Evolutionary conservation across 495 filamentous ascomycete species (phyloP), one percentile per base, ranked within the genome.

Genomic region (Aspergillus asperescens): DNA sequence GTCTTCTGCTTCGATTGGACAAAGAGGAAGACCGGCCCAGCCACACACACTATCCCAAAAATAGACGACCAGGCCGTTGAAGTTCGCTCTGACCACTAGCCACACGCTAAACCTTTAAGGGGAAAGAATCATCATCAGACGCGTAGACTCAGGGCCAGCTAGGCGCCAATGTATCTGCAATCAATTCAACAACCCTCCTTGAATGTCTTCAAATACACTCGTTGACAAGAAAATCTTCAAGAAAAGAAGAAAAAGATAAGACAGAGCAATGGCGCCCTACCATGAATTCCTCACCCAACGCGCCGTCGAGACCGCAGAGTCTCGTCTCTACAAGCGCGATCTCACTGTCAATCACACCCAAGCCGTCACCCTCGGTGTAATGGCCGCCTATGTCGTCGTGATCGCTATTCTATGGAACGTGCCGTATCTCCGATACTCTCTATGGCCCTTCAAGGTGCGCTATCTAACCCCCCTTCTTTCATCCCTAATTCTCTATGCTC

Each of bases 401-500:
- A 89, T 90, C 56, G 85, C 85, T 3, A 67, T 89, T 19, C 69
- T 90, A 6, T 90, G 87, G 87, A 90, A 90, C 63, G 50, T 89
- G 7, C 87, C 87, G 1, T 89, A 90, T 62, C 65, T 90, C 15
- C 77, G 82, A 15, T 86, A 76, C 75, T 74, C 80, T 0, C 67
- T 90, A 16, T 90, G 86, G 86, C 87, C 87, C n/a, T 90, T 90
- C 75, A 90, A 90, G 72, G 85, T 87, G 15, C 41, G 41, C 31
- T 28, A 5, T 6, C 20, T 24, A 64, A 46, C 54, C 38, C 23
- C 24, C 15, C 16, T 2, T 4, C 25, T 6, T 19, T 27, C 28
- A 1, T 48, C 34, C 16, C 18, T 18, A 24, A 40, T 19, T 32
- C 18, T 8, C 23, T n/a, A n/a, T n/a, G n/a, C n/a, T n/a, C n/a